A percentile compares a stretch with the other conserved stretches of the same genome.
Evolutionary conservation across 139 green algal genomes (phyloP).

Genomic region (Tetraselmis chui): DNA sequence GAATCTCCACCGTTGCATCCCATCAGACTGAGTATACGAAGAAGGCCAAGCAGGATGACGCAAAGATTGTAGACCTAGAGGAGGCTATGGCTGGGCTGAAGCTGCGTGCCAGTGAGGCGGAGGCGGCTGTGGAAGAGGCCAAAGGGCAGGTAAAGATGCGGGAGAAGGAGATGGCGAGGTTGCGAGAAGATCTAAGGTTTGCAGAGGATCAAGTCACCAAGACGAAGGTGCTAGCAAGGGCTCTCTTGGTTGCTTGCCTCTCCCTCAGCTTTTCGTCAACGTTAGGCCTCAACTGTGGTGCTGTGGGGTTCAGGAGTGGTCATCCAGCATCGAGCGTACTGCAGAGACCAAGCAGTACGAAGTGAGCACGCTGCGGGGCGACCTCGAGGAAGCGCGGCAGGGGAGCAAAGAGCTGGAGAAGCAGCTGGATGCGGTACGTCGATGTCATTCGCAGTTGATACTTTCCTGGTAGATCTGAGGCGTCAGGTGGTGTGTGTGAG

Average conservation of each 20-base stretch:
- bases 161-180: not conserved
- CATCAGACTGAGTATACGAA: not conserved
- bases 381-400: not conserved
- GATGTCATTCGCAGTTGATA: not conserved
- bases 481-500: too few species aligned
- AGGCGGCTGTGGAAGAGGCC: not conserved
- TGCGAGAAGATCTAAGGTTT: not conserved
- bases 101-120: not conserved
- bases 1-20: too few species aligned
- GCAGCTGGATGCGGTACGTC: not conserved
- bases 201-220: not conserved
- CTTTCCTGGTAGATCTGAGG: too few species aligned
- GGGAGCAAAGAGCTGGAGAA: not conserved
- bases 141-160: not conserved
- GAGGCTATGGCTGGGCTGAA: not conserved
- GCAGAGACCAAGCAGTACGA: not conserved
- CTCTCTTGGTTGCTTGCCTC: too few species aligned
- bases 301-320: not conserved
- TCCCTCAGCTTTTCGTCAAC: too few species aligned
- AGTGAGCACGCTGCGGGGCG: not conserved
- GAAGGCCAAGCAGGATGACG: not conserved
- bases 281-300: too few species aligned
- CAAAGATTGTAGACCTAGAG: not conserved
- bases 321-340: not conserved
- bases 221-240: not conserved